These are phyloP conservation scores for Spizellomyces punctatus DNA, from an alignment of 192 early-diverging fungal species.

Conservation along the genomic window DNA sequence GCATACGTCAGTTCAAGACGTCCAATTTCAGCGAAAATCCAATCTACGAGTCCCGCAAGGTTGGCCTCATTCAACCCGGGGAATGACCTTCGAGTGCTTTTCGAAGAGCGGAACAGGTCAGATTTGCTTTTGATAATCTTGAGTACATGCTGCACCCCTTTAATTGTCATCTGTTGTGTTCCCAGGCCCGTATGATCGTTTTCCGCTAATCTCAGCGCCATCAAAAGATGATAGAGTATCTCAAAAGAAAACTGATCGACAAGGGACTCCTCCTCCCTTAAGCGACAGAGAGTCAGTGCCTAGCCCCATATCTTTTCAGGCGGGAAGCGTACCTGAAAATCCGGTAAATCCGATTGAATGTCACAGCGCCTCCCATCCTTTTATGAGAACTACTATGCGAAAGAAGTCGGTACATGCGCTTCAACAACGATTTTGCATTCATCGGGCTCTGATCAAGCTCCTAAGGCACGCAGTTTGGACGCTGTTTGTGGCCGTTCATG, in stretches of 20 bases:
- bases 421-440: constrained; percentile 72
- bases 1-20: constrained; percentile 60
- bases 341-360: constrained; percentile 72
- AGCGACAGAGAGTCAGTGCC: constrained; percentile 21
- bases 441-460: constrained; percentile 50
- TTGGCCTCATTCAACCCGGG: constrained; percentile 46
- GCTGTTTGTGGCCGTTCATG: too few species aligned
- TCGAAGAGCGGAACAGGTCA: constrained; percentile 48
- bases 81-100: constrained; percentile 46
- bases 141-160: constrained; percentile 59
- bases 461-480: too few species aligned
- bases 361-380: constrained; percentile 67
- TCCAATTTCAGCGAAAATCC: constrained; percentile 61
- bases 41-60: constrained; percentile 54
- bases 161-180: constrained; percentile 51
- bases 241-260: constrained; percentile 72
- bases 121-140: constrained; percentile 62
- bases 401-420: constrained; percentile 65
- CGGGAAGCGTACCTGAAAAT: constrained; percentile 5
- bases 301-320: too few species aligned
- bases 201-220: constrained; percentile 62
- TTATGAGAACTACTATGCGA: constrained; percentile 64
- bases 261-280: constrained; percentile 65
- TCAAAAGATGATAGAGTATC: constrained; percentile 66
- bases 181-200: constrained; percentile 61